Base-by-base conservation (phyloP, 345 rosid genomes). In the Gossypium australe region DNA sequence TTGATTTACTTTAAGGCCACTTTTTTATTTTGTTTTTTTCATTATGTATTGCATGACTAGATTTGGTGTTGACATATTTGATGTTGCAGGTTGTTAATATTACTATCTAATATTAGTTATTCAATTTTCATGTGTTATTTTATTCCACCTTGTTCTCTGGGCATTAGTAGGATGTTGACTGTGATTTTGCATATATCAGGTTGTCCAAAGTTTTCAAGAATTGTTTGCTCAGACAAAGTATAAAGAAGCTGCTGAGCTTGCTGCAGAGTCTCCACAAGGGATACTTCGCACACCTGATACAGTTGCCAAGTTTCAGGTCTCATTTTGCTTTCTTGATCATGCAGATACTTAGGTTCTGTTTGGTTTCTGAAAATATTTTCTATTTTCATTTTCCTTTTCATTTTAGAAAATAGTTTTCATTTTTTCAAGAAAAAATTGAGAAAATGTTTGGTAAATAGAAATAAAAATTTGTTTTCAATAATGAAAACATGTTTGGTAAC, bases 231-330 rank as follows among this genome's bases (percentile, higher is more conserved):
- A 96, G 79, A 93, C 97, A 48, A 96, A 96, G 83, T 96, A 96
- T 80, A 93, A 96, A 80, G 99, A 96, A 85, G 99, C 99, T 51
- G 99, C 99, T 72, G 99, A 96, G 85, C 97, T 96, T 76, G 99
- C 99, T 82, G 97, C 99, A 56, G 97, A 96, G 80, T 93, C 99
- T 71, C 99, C 99, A 6, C 98, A 90, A 75, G 99, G 99, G 76
- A 85, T 93, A 70, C 97, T 96, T 55, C 90, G 99, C 59, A 96
- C 99, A 41, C 97, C 97, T 55, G 99, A 96, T 68, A 96, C 98
- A 20, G 97, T 96, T 67, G 93, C 97, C 72, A 96, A 93, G 79
- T 96, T 96, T 81, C 99, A 96, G 99, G 99, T 93, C 17, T 27
- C 59, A 27, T 17, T 52, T 64, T 58, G 53, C 41, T 84, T 68